phyloP scores from a whole-genome alignment of 768 basidiomycete genomes.

The Lactarius indigo region DNA sequence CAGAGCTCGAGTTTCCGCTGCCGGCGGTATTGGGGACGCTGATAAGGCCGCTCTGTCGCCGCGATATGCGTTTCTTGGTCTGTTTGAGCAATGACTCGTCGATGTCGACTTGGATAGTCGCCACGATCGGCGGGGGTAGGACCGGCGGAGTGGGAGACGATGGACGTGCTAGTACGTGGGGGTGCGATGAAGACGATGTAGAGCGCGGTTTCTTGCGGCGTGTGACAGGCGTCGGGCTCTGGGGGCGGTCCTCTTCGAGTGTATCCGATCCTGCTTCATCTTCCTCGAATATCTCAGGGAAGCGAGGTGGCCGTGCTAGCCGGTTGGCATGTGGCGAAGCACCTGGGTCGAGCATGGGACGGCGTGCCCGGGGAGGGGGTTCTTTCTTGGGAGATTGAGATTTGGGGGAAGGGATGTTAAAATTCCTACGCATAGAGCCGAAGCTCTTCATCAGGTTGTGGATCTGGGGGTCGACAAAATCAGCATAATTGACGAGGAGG shows the following conservation, averaged over 20 bases:
- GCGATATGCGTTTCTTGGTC: conserved; percentile 36
- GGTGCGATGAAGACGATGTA: conserved; percentile 34
- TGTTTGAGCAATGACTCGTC: conserved; percentile 34
- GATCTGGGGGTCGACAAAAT: conserved; percentile 7
- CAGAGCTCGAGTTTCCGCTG: conserved; percentile 32
- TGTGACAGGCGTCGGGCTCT: conserved; percentile 37
- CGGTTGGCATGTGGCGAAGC: conserved; percentile 50
- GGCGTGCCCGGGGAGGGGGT: conserved; percentile 38
- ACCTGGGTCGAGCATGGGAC: conserved; percentile 42
- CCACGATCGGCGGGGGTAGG: conserved; percentile 22
- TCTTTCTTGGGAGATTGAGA: conserved; percentile 45
- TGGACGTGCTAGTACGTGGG: conserved; percentile 45
- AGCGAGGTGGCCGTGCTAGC: conserved; percentile 59
- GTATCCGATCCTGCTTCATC: conserved; percentile 53
- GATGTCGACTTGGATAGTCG: conserved; percentile 31
- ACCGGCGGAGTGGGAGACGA: conserved; percentile 37
- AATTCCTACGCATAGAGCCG: conserved; percentile 57
- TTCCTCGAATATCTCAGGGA: conserved; percentile 67
- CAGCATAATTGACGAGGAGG: conserved; percentile 2
- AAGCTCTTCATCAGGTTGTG: conserved; percentile 57
- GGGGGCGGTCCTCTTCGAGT: conserved; percentile 39
- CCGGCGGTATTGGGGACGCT: conserved; percentile 25
- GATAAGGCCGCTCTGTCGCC: conserved; percentile 53
- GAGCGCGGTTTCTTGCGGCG: conserved; percentile 49
- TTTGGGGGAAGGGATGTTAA: conserved; percentile 41